Evolutionary conservation across 2,329 filamentous ascomycete species (phyloP).

Genomic region (Monilinia laxa): DNA sequence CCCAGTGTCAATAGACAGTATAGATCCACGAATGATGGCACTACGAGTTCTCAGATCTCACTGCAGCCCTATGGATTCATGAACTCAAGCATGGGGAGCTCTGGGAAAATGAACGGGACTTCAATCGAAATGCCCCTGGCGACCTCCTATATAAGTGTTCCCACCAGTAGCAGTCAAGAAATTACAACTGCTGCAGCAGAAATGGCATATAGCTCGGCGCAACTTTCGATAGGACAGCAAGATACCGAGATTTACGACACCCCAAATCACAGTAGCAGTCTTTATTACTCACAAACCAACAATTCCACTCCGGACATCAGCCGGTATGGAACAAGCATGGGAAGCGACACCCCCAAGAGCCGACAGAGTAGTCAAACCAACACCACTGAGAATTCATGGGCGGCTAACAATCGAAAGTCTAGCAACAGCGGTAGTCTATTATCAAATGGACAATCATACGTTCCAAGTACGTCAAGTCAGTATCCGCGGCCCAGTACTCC

Average conservation of each 20-base stretch:
- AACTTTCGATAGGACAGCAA: constrained; percentile 8
- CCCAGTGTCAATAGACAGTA: constrained; percentile 19
- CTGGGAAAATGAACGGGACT: background rate
- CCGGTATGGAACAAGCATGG: constrained; percentile 18
- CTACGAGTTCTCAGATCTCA: background rate
- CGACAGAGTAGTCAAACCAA: constrained; percentile 22
- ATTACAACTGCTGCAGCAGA: constrained; percentile 22
- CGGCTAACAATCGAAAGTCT: constrained; percentile 21
- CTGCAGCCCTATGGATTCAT: constrained; percentile 4
- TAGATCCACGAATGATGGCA: constrained; percentile 14
- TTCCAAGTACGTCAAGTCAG: background rate
- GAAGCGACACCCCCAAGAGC: constrained; percentile 11
- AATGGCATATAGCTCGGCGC: constrained; percentile 5
- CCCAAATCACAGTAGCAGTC: background rate
- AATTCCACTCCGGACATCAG: constrained; percentile 3
- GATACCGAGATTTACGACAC: constrained; percentile 11
- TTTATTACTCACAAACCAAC: constrained; percentile 6
- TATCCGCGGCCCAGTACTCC: background rate
- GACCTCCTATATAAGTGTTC: constrained; percentile 30
- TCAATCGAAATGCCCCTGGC: constrained; percentile 25
- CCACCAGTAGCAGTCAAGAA: constrained; percentile 35
- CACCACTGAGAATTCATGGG: constrained; percentile 9
- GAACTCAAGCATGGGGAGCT: constrained; percentile 7
- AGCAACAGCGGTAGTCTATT: constrained; percentile 6
- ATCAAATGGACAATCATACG: background rate